Percentiles rank a stretch among this genome's conserved stretches.
Conservation (phyloP, 2,329 filamentous ascomycete species). For the Pseudogymnoascus sp. region DNA sequence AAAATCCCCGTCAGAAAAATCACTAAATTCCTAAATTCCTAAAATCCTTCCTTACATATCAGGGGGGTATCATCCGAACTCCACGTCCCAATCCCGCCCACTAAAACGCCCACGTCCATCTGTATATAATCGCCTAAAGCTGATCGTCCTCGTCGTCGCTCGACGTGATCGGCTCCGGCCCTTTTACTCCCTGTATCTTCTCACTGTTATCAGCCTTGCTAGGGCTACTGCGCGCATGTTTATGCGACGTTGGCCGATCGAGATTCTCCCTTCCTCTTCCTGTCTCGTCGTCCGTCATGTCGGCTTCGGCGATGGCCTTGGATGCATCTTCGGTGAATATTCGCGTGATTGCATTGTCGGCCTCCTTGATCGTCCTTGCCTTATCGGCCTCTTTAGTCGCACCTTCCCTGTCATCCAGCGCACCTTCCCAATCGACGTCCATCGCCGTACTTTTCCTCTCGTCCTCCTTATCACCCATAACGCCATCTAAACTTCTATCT, state of each 20-base stretch:
- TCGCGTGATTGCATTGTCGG: background rate
- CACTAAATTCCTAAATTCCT: background rate
- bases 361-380: background rate
- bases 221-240: background rate
- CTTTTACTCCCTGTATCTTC: background rate
- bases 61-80: conserved; percentile 7
- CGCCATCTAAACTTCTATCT: background rate
- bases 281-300: background rate
- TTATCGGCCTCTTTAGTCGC: background rate
- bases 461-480: background rate
- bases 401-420: background rate
- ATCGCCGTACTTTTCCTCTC: background rate
- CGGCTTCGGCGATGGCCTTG: background rate
- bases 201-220: background rate
- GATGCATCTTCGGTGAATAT: background rate
- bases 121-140: background rate
- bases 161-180: background rate
- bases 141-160: conserved; percentile 4
- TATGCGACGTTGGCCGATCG: background rate
- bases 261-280: background rate
- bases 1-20: background rate
- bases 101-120: background rate
- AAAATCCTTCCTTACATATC: background rate
- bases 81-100: background rate
- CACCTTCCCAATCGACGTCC: conserved; percentile 2